phyloP scores from a whole-genome alignment of 257 asterid genomes.

The Lycium barbarum region DNA sequence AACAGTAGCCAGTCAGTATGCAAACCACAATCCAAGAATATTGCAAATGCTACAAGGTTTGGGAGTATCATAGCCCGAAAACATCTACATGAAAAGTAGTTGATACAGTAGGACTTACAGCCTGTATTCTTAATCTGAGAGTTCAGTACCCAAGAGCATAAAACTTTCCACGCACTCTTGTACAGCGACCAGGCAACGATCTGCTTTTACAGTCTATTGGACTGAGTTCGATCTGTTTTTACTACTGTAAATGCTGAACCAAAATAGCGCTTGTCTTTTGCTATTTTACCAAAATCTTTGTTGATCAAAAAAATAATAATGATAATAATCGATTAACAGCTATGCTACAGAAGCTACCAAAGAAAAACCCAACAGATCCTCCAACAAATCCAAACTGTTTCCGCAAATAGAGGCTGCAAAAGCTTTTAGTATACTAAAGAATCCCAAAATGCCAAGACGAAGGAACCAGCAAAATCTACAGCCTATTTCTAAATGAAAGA shows the following conservation, averaged over 20 bases:
- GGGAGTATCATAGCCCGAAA: not conserved
- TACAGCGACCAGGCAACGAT: not conserved
- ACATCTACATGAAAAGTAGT: not conserved
- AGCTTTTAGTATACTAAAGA: not conserved
- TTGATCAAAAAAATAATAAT: too few relatives aligned
- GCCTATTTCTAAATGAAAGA: not conserved
- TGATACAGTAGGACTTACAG: not conserved
- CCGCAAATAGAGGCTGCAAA: not conserved
- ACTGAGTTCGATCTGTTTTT: too few relatives aligned
- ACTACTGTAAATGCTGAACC: too few relatives aligned
- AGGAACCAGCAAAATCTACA: not conserved
- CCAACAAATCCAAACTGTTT: not conserved
- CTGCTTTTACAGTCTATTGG: not conserved
- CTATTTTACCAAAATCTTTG: too few relatives aligned
- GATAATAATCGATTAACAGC: not conserved
- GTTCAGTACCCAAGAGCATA: not conserved
- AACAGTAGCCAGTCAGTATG: not conserved
- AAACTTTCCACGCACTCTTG: not conserved
- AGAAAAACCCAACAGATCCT: not conserved
- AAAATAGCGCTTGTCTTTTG: too few relatives aligned
- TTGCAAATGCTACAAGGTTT: not conserved
- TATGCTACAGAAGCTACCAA: not conserved
- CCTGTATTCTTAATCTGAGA: not conserved
- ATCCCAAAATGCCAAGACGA: not conserved
- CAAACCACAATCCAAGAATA: not conserved